Evolutionary conservation across 345 rosid species (phyloP), one percentile per base, ranked within the genome.

Genomic region (Hypericum androsaemum): DNA sequence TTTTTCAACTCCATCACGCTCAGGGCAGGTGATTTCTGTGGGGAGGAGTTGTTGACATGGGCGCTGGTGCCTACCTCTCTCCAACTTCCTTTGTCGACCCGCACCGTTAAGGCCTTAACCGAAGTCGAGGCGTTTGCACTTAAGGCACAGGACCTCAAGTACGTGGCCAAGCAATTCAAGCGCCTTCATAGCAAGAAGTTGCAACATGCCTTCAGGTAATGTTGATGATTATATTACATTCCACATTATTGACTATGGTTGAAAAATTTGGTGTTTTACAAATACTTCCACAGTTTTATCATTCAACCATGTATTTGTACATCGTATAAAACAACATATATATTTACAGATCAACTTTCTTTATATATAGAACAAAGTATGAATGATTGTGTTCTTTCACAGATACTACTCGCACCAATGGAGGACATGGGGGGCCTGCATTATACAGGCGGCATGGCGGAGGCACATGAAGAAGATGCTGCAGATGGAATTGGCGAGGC

Each of bases 1-100:
- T 88, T 85, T 68, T 88, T 67, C 79, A 88, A 80, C 59, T 79
- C 92, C 15, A 88, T 82, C 37, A 77, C 79, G 12, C 80, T 88
- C 6, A 67, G 79, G 41, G 68, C 83, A 0, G 92, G 92, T 6
- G 97, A 82, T 61, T 88, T 88, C 64, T 88, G 95, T 15, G 95
- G 97, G 5, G 95, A 88, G 76, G 97, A 88, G 59, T 62, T 88
- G 44, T 66, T 88, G 46, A 88, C 97, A 1, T 85, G 97, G 97
- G 95, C 92, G 2, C 57, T 85, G 58, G 50, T 77, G 69, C 86
- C 85, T 2, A 57, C 50, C 39, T 54, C 84, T 1, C 60, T 47
- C 55, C 60, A 85, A 67, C 73, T 85, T 0, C 95, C 97, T 8
- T 60, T 75, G 13, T 88, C 92, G 32, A 85, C 95, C 0, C 60